Percentiles rank a stretch among this genome's conserved stretches.
Conservation (phyloP, 1,284 basidiomycete genomes). For the Marasmius tenuissimus region DNA sequence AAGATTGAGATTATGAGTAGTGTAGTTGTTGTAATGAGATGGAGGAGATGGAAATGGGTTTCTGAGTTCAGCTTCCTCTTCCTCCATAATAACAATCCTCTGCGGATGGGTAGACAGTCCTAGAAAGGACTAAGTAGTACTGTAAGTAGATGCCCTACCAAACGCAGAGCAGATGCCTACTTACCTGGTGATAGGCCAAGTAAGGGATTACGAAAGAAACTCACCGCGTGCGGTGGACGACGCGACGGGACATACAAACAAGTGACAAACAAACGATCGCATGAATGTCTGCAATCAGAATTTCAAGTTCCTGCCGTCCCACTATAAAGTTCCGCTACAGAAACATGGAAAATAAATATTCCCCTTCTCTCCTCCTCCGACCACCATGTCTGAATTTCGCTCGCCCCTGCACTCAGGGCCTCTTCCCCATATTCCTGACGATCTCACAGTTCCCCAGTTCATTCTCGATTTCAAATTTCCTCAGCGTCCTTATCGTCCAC, state of each 20-base stretch:
- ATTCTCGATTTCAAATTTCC: constrained; percentile 59
- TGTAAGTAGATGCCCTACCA: too few relatives aligned
- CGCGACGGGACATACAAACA: too few relatives aligned
- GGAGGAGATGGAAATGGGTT: constrained; percentile 84
- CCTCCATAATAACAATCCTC: constrained; percentile 43
- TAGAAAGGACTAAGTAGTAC: not conserved
- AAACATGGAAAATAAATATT: not conserved
- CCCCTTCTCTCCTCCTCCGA: not conserved
- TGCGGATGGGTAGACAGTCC: not conserved
- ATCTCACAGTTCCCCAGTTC: constrained; percentile 76
- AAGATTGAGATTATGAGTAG: constrained; percentile 65
- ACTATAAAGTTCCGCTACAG: too few relatives aligned
- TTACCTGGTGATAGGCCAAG: too few relatives aligned
- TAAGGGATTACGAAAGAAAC: too few relatives aligned
- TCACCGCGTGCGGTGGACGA: too few relatives aligned
- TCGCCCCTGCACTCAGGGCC: constrained; percentile 28
- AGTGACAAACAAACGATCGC: too few relatives aligned
- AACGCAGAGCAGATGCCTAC: too few relatives aligned
- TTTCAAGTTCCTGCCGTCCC: too few relatives aligned
- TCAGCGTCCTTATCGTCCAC: constrained; percentile 43
- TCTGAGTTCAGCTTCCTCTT: constrained; percentile 71
- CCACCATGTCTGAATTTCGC: constrained; percentile 35
- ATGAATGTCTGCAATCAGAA: too few relatives aligned
- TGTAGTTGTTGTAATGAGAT: constrained; percentile 73
- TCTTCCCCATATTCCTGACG: constrained; percentile 60